Evolutionary conservation across 441 rosid genomes (phyloP).

Genomic region (Eruca vesicaria): DNA sequence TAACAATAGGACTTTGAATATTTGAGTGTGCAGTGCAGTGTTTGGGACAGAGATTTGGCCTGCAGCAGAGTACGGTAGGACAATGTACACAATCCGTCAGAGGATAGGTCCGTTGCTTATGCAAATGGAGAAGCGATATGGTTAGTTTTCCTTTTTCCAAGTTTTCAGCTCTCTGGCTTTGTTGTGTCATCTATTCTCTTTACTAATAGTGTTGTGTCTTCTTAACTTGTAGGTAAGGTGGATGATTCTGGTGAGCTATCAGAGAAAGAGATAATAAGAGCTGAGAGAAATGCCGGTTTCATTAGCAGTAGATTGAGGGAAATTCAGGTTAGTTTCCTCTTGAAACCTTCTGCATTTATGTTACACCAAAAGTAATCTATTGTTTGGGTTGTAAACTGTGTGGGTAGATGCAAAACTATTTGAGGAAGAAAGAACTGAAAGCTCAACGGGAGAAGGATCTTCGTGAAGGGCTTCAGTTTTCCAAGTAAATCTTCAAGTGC

Average conservation of each 20-base stretch:
- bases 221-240: conserved; percentile 53
- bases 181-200: background rate
- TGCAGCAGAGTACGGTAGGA: conserved; percentile 89
- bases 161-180: background rate
- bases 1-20: conserved; percentile 16
- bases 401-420: conserved; percentile 76
- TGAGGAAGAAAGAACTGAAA: conserved; percentile 76
- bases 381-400: background rate
- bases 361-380: conserved; percentile 1
- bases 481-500: conserved; percentile 47
- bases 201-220: background rate
- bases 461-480: conserved; percentile 76
- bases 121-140: conserved; percentile 78
- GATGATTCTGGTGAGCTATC: conserved; percentile 72
- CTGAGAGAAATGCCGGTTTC: conserved; percentile 89
- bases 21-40: conserved; percentile 75
- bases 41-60: conserved; percentile 97
- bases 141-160: conserved; percentile 39
- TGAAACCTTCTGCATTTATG: background rate
- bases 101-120: conserved; percentile 81
- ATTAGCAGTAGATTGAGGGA: conserved; percentile 82
- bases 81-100: conserved; percentile 93
- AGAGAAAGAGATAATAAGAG: conserved; percentile 89
- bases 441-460: conserved; percentile 69
- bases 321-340: conserved; percentile 61